Evolutionary conservation across 345 rosid species (phyloP).

Genomic region (Rhizophora apiculata): DNA sequence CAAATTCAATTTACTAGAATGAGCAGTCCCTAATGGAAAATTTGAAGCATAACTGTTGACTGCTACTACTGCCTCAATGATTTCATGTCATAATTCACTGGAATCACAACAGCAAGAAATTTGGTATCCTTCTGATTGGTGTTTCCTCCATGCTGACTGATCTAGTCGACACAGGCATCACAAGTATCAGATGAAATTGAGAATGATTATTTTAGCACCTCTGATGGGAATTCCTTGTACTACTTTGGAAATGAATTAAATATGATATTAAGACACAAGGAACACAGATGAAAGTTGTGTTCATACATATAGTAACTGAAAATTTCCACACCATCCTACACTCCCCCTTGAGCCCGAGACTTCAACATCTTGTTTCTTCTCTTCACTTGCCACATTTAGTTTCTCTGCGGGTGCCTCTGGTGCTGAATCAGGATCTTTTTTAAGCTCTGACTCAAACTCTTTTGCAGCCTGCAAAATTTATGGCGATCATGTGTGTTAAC

Average conservation of each 20-base stretch:
- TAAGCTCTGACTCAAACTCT: conserved; percentile 92
- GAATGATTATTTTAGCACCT: background rate
- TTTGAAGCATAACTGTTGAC: no score
- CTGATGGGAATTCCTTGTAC: background rate
- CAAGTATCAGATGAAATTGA: conserved; percentile 1
- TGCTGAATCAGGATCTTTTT: conserved; percentile 60
- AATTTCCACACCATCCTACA: conserved; percentile 38
- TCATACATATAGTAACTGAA: conserved; percentile 9
- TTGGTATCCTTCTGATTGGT: no score
- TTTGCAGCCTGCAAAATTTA: conserved; percentile 74
- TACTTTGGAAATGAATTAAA: conserved; percentile 18
- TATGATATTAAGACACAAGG: conserved; percentile 14
- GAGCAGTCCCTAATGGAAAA: no score
- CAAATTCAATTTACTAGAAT: no score
- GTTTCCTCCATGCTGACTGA: no score
- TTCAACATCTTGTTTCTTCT: conserved; percentile 43
- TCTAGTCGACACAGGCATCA: conserved; percentile 56
- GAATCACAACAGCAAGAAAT: no score
- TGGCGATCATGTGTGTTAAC: background rate
- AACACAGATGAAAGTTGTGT: conserved; percentile 5
- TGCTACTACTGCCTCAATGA: no score
- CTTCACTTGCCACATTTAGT: conserved; percentile 40
- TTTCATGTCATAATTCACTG: no score
- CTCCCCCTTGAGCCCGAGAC: conserved; percentile 68
- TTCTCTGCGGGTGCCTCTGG: conserved; percentile 37